These are phyloP conservation scores for Gaeumannomyces tritici DNA, from an alignment of 2,329 filamentous ascomycete genomes.

Conservation along the genomic window DNA sequence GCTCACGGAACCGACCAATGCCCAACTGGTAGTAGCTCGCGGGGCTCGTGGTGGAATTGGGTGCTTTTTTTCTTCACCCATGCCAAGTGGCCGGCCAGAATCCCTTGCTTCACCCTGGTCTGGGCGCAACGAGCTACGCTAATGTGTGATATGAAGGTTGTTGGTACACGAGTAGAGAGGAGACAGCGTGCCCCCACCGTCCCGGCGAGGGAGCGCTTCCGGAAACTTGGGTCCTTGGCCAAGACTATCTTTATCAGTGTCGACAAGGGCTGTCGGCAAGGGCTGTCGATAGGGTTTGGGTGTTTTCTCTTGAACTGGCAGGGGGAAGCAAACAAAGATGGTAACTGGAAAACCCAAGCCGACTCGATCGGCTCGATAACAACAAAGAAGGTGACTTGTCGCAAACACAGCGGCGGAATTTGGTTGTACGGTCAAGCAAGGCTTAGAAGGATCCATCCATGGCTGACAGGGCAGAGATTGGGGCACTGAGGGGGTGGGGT, in stretches of 20 bases:
- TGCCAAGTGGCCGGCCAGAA: not conserved
- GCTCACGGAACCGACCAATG: not conserved
- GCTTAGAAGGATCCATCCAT: not conserved
- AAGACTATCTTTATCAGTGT: not conserved
- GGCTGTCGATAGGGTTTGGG: not conserved
- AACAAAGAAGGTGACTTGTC: not conserved
- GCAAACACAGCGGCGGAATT: not conserved
- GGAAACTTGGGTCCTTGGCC: not conserved
- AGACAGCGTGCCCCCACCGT: not conserved
- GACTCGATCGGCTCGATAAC: no score
- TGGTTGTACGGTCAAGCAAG: not conserved
- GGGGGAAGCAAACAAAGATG: not conserved
- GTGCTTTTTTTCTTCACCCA: not conserved
- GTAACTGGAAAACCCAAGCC: not conserved
- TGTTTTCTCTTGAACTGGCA: not conserved
- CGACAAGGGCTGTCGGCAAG: not conserved
- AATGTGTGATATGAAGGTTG: not conserved
- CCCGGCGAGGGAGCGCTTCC: no score
- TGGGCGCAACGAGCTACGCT: not conserved
- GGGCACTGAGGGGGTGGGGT: no score
- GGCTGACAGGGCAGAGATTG: not conserved
- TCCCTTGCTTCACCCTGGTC: not conserved
- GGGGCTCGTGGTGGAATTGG: not conserved
- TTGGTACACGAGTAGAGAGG: not conserved
- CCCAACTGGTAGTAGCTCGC: not conserved